Evolutionary conservation across 257 asterid genomes (phyloP), one percentile per base, ranked within the genome.

Genomic region (Capsicum chinense): DNA sequence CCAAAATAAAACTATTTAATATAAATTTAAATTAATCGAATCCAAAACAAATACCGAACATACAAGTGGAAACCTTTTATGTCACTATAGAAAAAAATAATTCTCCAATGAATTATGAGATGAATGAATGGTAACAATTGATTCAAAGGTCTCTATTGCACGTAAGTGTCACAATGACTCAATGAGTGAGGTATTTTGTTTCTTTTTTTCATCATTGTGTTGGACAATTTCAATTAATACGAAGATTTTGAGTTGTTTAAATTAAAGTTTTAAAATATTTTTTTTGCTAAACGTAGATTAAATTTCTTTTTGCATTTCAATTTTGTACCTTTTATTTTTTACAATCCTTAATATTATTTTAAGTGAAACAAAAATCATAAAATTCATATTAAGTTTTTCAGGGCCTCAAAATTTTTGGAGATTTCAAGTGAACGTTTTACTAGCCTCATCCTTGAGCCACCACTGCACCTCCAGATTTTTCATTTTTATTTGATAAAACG

Each of bases 101-200:
- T 67, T 42, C 60, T 74, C 44, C 21, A 19, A 48, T 74, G 44
- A 74, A 74, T 74, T 81, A 64, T 64, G 54, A 82, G 26, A 82
- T 64, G 5, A 62, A 26, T 48, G 59, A 62, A 26, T 48, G 59
- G 66, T 62, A 47, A 63, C 47, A 82, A 64, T 64, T 68, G 44
- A 39, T 63, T 59, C 14, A 26, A 64, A 47, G 37, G 42, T 62
- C 48, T 47, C 78, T 19, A 15, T 62, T 67, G 50, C 74, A 67
- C 74, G 0, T 14, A 3, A 67, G 21, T 67, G 76, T 39, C 76
- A 14, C 76, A 3, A 67, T 67, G 48, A 67, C 74, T 35, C 74
- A 67, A 67, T 66, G 74, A 48, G 14, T 56, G 79, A 3, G 17
- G 39, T 57, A 19, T 57, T 79, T 14, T 37, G 7, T 60, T 47